Percentiles rank a stretch among this genome's conserved stretches.
Evolutionary conservation across 2,329 filamentous ascomycete genomes (phyloP).

Genomic region (Amauroascus niger): DNA sequence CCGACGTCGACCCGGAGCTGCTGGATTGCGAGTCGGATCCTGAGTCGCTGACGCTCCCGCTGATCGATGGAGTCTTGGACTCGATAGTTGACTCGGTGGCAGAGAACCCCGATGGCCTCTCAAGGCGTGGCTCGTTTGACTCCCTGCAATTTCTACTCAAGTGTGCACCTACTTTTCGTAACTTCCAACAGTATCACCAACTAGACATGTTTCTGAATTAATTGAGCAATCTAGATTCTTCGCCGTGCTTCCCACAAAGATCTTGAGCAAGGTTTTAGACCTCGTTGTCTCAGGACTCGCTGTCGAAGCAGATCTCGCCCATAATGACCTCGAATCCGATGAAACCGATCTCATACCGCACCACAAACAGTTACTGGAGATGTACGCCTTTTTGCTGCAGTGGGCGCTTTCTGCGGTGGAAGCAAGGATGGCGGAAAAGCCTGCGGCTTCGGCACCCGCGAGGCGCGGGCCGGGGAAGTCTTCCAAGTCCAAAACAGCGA

Average conservation of each 20-base stretch:
- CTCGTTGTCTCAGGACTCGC: conserved; percentile 77
- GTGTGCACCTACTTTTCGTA: conserved; percentile 54
- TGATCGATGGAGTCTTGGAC: conserved; percentile 80
- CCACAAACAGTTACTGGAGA: conserved; percentile 85
- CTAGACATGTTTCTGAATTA: conserved; percentile 51
- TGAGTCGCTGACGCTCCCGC: conserved; percentile 63
- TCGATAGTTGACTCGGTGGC: conserved; percentile 87
- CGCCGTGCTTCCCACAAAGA: conserved; percentile 65
- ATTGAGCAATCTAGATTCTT: conserved; percentile 65
- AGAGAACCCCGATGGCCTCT: conserved; percentile 81
- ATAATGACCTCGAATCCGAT: conserved; percentile 80
- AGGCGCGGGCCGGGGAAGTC: conserved; percentile 66
- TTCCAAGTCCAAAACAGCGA: conserved; percentile 57
- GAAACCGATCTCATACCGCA: conserved; percentile 78
- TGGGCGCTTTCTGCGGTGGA: conserved; percentile 96
- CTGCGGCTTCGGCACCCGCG: conserved; percentile 58
- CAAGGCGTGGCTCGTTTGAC: conserved; percentile 70
- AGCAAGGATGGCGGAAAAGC: conserved; percentile 84
- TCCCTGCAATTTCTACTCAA: conserved; percentile 93
- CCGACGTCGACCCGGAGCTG: conserved; percentile 73
- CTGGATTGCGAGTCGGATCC: conserved; percentile 89
- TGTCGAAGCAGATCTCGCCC: conserved; percentile 72
- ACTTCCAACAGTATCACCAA: conserved; percentile 19
- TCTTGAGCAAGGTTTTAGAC: conserved; percentile 87
- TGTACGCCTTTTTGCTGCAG: conserved; percentile 87